Conservation (phyloP, 495 filamentous ascomycete genomes). For the Hypoxylon subgilvum region DNA sequence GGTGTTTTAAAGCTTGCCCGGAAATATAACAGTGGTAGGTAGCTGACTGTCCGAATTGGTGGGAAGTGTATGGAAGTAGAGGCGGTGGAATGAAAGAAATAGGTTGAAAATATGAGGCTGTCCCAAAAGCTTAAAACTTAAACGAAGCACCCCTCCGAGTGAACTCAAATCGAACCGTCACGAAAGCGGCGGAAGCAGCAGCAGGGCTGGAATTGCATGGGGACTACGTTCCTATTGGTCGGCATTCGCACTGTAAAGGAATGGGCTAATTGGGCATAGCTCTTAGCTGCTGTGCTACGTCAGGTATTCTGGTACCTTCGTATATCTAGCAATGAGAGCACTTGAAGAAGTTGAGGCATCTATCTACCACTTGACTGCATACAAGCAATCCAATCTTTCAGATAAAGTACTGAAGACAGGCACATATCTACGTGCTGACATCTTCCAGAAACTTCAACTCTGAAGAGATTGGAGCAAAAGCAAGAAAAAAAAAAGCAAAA, state of each 20-base stretch:
- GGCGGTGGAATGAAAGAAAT: slow-evolving; percentile 23
- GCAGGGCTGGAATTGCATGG: slow-evolving; percentile 29
- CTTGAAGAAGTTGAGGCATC: too few relatives aligned
- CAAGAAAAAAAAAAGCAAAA: slow-evolving; percentile 1
- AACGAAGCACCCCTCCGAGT: slow-evolving; percentile 34
- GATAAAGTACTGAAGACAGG: too few relatives aligned
- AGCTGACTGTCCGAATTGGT: slow-evolving; percentile 17
- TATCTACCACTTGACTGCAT: slow-evolving; percentile 4
- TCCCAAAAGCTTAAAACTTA: slow-evolving; percentile 33
- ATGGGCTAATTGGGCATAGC: slow-evolving; percentile 10
- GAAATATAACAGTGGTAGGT: too few relatives aligned
- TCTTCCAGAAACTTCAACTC: slow-evolving; percentile 4
- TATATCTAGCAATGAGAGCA: slow-evolving; percentile 8
- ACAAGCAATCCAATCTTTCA: too few relatives aligned
- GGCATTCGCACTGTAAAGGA: slow-evolving; percentile 20
- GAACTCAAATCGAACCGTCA: slow-evolving; percentile 34
- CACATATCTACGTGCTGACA: not conserved
- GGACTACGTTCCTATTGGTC: slow-evolving; percentile 19
- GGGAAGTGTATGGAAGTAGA: slow-evolving; percentile 21
- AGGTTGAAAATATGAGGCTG: slow-evolving; percentile 34
- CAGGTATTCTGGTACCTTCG: not conserved
- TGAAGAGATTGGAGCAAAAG: not conserved
- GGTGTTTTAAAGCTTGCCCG: too few relatives aligned
- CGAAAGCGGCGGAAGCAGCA: slow-evolving; percentile 39
- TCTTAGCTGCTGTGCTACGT: not conserved